Percentiles rank a stretch among this genome's conserved stretches.
Conservation (phyloP, 1,284 basidiomycete species). For the Irpex lacteus region DNA sequence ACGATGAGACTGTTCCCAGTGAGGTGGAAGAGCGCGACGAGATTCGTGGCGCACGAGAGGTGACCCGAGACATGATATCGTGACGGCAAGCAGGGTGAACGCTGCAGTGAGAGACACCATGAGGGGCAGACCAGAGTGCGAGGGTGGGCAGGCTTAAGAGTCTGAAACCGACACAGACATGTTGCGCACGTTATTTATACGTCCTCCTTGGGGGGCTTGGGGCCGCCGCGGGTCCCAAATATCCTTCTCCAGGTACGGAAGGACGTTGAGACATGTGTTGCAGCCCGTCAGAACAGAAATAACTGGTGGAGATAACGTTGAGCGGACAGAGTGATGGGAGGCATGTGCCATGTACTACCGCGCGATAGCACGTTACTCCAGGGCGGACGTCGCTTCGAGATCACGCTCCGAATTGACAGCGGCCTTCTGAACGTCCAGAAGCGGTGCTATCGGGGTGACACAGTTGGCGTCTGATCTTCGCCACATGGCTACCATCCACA, state of each 20-base stretch:
- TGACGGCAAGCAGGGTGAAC: conserved; percentile 1
- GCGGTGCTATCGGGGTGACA: not conserved
- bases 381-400: too few species aligned
- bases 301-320: not conserved
- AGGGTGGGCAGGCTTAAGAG: too few species aligned
- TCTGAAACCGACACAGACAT: not conserved
- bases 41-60: conserved; percentile 2
- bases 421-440: too few species aligned
- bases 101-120: not conserved
- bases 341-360: not conserved
- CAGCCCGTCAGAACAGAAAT: not conserved
- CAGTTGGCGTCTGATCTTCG: not conserved
- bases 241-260: too few species aligned
- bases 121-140: not conserved
- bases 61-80: conserved; percentile 36
- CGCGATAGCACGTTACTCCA: too few species aligned
- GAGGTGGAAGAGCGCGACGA: not conserved
- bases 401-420: too few species aligned
- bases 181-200: not conserved
- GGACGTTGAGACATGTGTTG: too few species aligned
- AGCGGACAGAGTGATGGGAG: not conserved
- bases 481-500: not conserved
- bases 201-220: too few species aligned
- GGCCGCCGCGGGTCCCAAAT: too few species aligned
- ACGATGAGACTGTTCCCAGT: conserved; percentile 11